Evolutionary conservation across 768 basidiomycete genomes (phyloP), one percentile per base, ranked within the genome.

Genomic region (Rhizopogon salebrosus): DNA sequence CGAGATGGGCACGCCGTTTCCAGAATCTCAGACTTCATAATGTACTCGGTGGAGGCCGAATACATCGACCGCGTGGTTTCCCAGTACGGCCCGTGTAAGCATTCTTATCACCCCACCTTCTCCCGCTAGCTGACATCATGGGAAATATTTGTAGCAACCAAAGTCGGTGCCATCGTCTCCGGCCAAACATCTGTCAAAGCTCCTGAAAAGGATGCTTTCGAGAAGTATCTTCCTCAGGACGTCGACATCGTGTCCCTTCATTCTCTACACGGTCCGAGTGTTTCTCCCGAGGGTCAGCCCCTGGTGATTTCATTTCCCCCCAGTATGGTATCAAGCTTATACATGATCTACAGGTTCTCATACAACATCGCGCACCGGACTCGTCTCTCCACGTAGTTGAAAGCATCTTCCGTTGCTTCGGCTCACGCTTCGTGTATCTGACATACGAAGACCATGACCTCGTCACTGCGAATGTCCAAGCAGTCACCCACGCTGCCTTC

Each of bases 181-280:
- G 97, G 95, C 1, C 95, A 99, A 67, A 99, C 95, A 0, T 95
- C 92, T 1, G 95, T 98, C 40, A 99, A 99, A 66, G 90, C 93
- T 0, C 97, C 97, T 0, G 97, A 99, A 66, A 84, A 80, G 57
- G 79, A 68, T 2, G 95, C 97, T 0, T 98, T 97, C 62, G 97
- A 99, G 59, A 80, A 81, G 31, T 76, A 90, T 61, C 83, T 98
- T 2, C 97, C 97, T 0, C 59, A 70, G 2, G 97, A 99, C 62
- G 85, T 89, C 11, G 79, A 87, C 61, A 94, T 99, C 60, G 80
- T 98, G 41, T 97, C 94, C 0, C 81, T 92, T 52, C 97, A 99
- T 71, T 97, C 94, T 18, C 70, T 99, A 20, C 97, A 99, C 65
- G 95, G 95, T 0, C 95, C 97, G 0, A 83, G 81, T 20, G 93